Base-by-base conservation (phyloP, 495 filamentous ascomycete genomes). In the Hypomontagnella submonticulosa region DNA sequence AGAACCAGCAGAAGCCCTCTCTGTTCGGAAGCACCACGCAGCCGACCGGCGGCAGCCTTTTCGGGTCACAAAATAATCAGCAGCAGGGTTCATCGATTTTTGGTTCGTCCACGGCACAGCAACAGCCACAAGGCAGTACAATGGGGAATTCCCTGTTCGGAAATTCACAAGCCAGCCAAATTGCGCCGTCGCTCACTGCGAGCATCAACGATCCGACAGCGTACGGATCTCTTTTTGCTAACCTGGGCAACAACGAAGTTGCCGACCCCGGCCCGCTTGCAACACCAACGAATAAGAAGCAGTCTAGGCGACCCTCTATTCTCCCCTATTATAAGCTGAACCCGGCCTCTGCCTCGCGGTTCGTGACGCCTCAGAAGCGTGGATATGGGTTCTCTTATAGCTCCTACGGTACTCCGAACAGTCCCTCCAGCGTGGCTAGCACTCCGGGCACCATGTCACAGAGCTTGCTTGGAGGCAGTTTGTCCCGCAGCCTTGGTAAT, bases 301-400 rank as follows among this genome's bases (percentile, higher is more conserved):
- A 90, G 72, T 82, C 86, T 46, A 91, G 89, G 76, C 89, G 90
- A 73, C 87, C 84, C 57, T 89, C 92, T 4, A 87, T 90, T 27
- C 73, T 97, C 55, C 95, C 96, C 5, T 86, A 93, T 67, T 93
- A 96, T 78, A 95, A 92, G 75, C 86, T 97, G 62, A 95, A 90
- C 19, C 92, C 92, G 1, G 86, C 84, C 32, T 89, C 91, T 40
- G 85, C 91, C 47, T 88, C 90, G 33, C 87, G 91, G 20, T 84
- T 92, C 18, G 80, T 89, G 20, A 97, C 93, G 2, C 95, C 95
- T 3, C 89, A 91, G 55, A 92, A 89, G 71, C 83, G 84, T 46
- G 90, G 90, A 2, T 97, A 88, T 73, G 93, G 93, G 6, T 96
- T 97, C 76, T 90, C 89, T 5, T 96, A 96, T 75, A 96, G 92